Base-by-base conservation (phyloP, 164 flowering plant species). In the Amborella trichopoda region DNA sequence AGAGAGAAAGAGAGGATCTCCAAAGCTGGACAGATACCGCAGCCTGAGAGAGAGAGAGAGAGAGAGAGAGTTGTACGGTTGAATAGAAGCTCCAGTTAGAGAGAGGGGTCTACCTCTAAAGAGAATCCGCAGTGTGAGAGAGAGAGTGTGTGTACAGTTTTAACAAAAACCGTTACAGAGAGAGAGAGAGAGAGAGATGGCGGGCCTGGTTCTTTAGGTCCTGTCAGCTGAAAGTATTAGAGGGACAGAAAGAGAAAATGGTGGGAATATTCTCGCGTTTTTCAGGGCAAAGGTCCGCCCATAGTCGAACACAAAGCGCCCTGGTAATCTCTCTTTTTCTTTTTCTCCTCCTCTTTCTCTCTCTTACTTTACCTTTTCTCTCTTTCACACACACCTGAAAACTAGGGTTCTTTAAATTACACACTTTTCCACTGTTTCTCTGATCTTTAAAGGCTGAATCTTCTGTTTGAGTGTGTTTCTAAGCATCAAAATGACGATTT, bases 261-360 rank as follows among this genome's bases (percentile, higher is more conserved):
- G 55, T 42, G 65, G 54, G 79, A 57, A 61, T 65, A 67, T 64
- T 67, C 63, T 24, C 40, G 53, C 55, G 23, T 40, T 55, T 64
- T 60, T 39, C 52, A 51, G 70, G 54, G 61, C 52, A 32, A 25
- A 53, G 50, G 34, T 33, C 52, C 55, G 53, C 62, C 70, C 55
- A 45, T n/a, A n/a, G n/a, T n/a, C n/a, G n/a, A n/a, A n/a, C n/a
- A n/a, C n/a, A n/a, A n/a, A n/a, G n/a, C n/a, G n/a, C n/a, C n/a
- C n/a, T n/a, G n/a, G n/a, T n/a, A n/a, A n/a, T n/a, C n/a, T n/a
- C 23, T 26, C 30, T 17, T 19, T 47, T 26, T 47, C 34, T 28
- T 44, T 43, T n/a, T 26, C 46, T 23, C 44, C 28, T 23, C 40
- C 54, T 26, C 45, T 26, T 30, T 40, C 32, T 50, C 46, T 26